Evolutionary conservation across 202 grass and related monocot species (phyloP), one percentile per base, ranked within the genome.

Genomic region (Schoenoplectus tabernaemontani): DNA sequence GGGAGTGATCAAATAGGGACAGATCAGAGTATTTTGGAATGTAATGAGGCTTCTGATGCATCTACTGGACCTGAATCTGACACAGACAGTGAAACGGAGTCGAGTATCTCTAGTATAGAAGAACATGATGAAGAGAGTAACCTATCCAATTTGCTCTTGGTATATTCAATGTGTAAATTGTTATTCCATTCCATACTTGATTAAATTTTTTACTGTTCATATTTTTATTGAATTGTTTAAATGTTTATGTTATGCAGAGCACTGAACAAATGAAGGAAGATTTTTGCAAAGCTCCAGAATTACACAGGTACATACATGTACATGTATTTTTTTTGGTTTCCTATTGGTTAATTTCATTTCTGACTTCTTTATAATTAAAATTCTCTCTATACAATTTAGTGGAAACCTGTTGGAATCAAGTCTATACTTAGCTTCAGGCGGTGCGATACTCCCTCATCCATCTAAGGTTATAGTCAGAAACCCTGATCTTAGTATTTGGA

Each of bases 361-460:
- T 60, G 63, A 73, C 33, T 78, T 53, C 32, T n/a, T 69, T 69
- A 32, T 83, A 79, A 82, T 56, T 37, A 38, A 86, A 26, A 48
- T 56, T 86, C 3, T 84, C 60, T 68, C 85, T 85, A 50, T 48
- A 39, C 60, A 86, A 66, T 85, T 36, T 64, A 99, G 96, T 85
- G 88, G 84, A 84, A 67, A 42, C 70, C 79, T 68, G 66, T 69
- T 82, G 7, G 41, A 81, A 78, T 85, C 86, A 61, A 86, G 76
- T 60, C 86, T 91, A 73, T 77, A 84, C 28, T 76, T 99, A 33
- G 79, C 86, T 82, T 99, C 96, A 86, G 90, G 90, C 73, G 96
- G 89, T 69, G 88, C 96, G 32, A 93, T 99, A 60, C 53, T 93
- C 82, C 96, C 96, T 58, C 96, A 99, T 88, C 96, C 96, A 86